Evolutionary conservation across 441 rosid genomes (phyloP).

Genomic region (Gossypium trilobum): DNA sequence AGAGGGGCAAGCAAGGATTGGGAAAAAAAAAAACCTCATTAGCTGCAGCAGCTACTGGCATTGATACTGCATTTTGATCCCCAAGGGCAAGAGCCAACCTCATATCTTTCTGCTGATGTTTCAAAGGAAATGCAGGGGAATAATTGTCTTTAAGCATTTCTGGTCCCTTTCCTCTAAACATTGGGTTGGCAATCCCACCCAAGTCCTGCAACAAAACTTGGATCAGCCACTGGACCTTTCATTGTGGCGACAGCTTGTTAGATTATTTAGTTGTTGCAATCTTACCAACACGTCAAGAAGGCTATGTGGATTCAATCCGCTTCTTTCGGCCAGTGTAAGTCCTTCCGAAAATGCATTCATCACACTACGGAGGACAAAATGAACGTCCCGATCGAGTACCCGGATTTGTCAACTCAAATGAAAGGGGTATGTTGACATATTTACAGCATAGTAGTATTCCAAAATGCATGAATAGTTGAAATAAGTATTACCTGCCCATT

Average conservation of each 20-base stretch:
- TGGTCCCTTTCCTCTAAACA: constrained; percentile 81
- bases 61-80: constrained; percentile 76
- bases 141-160: constrained; percentile 53
- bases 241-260: neutral
- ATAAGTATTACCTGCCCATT: constrained; percentile 69
- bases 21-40: constrained; percentile 53
- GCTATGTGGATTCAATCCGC: constrained; percentile 61
- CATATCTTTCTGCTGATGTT: constrained; percentile 94
- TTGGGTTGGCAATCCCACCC: constrained; percentile 66
- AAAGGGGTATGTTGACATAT: neutral
- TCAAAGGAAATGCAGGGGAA: constrained; percentile 77
- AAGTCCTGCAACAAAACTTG: constrained; percentile 47
- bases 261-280: constrained; percentile 4
- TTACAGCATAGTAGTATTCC: neutral
- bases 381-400: neutral
- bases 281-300: constrained; percentile 75
- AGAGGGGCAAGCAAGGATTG: neutral
- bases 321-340: constrained; percentile 66
- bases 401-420: neutral
- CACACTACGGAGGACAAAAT: constrained; percentile 37
- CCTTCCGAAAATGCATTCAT: constrained; percentile 91
- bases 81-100: constrained; percentile 92
- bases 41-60: constrained; percentile 90
- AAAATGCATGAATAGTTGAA: too few relatives aligned
- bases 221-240: neutral